Percentiles rank a stretch among this genome's conserved stretches.
Evolutionary conservation across 2,329 filamentous ascomycete genomes (phyloP).

Genomic region (Nemania abortiva): DNA sequence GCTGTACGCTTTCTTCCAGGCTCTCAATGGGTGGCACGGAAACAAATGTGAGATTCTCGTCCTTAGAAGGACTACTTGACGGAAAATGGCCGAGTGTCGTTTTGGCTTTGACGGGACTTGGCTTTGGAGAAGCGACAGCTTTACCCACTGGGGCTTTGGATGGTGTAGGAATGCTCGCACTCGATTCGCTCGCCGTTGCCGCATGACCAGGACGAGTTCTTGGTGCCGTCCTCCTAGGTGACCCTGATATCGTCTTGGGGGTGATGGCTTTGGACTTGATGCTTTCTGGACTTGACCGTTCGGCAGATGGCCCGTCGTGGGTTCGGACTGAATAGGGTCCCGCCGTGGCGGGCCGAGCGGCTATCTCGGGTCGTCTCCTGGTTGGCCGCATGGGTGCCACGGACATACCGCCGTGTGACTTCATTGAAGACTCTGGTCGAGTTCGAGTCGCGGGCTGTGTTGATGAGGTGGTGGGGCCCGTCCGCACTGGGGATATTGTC

Average conservation of each 20-base stretch:
- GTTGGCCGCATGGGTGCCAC: slow-evolving; percentile 73
- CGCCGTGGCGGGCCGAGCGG: slow-evolving; percentile 71
- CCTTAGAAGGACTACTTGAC: slow-evolving; percentile 59
- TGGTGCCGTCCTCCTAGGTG: slow-evolving; percentile 64
- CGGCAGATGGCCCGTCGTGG: slow-evolving; percentile 58
- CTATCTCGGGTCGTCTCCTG: slow-evolving; percentile 68
- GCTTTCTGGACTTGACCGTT: slow-evolving; percentile 62
- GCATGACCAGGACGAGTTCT: slow-evolving; percentile 62
- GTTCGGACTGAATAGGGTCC: slow-evolving; percentile 73
- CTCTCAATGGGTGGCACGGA: slow-evolving; percentile 59
- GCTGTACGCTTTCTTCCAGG: slow-evolving; percentile 49
- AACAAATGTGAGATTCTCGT: slow-evolving; percentile 67
- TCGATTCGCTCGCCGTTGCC: slow-evolving; percentile 65
- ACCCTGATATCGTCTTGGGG: slow-evolving; percentile 64
- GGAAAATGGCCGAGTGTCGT: slow-evolving; percentile 40
- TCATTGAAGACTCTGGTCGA: slow-evolving; percentile 57
- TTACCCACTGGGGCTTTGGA: slow-evolving; percentile 52
- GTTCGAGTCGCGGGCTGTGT: slow-evolving; percentile 55
- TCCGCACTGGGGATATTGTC: slow-evolving; percentile 66
- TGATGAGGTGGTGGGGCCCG: slow-evolving; percentile 53
- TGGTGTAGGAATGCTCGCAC: slow-evolving; percentile 61
- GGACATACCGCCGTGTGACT: slow-evolving; percentile 69
- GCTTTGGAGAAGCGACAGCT: slow-evolving; percentile 55
- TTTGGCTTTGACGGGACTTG: slow-evolving; percentile 58
- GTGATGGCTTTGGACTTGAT: slow-evolving; percentile 61